These are phyloP conservation scores for Leccinum rimulosum DNA, from an alignment of 768 basidiomycete species.

Conservation along the genomic window DNA sequence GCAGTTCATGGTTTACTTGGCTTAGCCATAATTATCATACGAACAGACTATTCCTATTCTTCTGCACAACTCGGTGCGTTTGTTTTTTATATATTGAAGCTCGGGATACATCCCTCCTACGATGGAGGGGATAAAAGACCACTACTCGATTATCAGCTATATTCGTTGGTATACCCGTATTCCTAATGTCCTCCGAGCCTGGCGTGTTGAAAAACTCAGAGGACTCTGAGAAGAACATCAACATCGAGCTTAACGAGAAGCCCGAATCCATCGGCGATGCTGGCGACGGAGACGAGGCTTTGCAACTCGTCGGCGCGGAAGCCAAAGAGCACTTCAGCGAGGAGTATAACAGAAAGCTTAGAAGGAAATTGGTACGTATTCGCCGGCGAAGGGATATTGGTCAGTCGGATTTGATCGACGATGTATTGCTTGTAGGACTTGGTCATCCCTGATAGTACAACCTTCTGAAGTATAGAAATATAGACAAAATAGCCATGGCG, in stretches of 20 bases:
- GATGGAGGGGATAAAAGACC: conserved; percentile 16
- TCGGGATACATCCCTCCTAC: too few species aligned
- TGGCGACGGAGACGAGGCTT: conserved; percentile 55
- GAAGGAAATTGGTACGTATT: conserved; percentile 53
- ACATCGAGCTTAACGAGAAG: conserved; percentile 31
- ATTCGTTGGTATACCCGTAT: neutral
- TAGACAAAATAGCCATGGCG: too few species aligned
- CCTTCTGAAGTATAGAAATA: too few species aligned
- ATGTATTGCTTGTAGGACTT: conserved; percentile 37
- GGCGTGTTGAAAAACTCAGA: conserved; percentile 6
- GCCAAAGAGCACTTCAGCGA: conserved; percentile 53
- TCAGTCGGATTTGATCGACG: neutral
- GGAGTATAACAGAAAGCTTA: conserved; percentile 55
- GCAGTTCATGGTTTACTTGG: too few species aligned
- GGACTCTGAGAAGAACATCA: conserved; percentile 16
- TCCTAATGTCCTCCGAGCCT: conserved; percentile 20
- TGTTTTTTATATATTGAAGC: too few species aligned
- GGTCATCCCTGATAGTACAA: too few species aligned
- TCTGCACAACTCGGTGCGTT: too few species aligned
- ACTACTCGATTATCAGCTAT: neutral
- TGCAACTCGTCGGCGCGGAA: conserved; percentile 56
- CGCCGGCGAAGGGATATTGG: neutral
- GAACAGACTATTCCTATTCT: too few species aligned
- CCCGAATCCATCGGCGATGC: too few species aligned
- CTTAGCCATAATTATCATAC: too few species aligned